Evolutionary conservation across 345 rosid species (phyloP).

Genomic region (Eucalyptus viminalis): DNA sequence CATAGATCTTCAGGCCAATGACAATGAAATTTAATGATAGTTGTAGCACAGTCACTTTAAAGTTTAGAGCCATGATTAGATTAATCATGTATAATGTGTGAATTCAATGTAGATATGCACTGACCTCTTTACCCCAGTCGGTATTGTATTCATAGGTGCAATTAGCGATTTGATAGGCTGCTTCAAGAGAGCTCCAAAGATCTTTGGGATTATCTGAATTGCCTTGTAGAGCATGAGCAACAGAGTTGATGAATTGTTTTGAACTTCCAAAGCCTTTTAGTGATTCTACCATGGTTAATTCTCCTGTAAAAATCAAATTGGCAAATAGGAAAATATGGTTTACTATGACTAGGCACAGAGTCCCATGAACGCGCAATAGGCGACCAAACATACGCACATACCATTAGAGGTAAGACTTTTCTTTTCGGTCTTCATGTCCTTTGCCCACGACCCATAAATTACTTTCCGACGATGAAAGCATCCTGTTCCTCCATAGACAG

Average conservation of each 20-base stretch:
- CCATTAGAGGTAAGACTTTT: background rate
- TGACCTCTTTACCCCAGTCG: constrained; percentile 47
- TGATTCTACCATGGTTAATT: background rate
- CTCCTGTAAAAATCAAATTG: background rate
- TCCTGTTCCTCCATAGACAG: constrained; percentile 40
- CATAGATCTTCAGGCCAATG: background rate
- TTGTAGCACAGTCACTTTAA: background rate
- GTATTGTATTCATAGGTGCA: constrained; percentile 35
- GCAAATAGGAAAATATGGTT: background rate
- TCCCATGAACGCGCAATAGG: background rate
- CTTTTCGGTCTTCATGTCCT: constrained; percentile 2
- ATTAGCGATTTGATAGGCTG: constrained; percentile 25
- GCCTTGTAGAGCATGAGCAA: constrained; percentile 24
- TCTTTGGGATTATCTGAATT: background rate
- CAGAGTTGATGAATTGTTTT: constrained; percentile 21
- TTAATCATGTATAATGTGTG: background rate
- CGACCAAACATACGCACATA: background rate
- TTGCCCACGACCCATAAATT: constrained; percentile 35
- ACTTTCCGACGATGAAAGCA: constrained; percentile 56
- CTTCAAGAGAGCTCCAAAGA: constrained; percentile 1
- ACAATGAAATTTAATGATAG: background rate
- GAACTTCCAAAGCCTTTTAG: constrained; percentile 33
- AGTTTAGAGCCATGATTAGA: background rate
- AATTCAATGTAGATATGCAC: background rate
- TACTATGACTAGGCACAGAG: background rate